Evolutionary conservation across 805 yeast species (phyloP), one percentile per base, ranked within the genome.

Genomic region (Saccharomycopsis selenospora): DNA sequence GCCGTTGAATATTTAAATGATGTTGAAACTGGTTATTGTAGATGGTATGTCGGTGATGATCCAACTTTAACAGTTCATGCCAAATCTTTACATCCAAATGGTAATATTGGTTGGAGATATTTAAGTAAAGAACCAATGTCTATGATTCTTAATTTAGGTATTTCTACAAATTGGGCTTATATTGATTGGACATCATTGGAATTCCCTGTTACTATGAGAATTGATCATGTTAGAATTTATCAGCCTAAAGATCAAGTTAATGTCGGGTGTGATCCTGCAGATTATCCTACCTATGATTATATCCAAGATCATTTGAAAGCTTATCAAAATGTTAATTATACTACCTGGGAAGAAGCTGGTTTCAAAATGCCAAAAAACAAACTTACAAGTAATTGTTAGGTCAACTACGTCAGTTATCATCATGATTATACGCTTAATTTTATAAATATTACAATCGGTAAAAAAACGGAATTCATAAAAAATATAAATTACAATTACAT

Each of bases 61-160:
- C 89, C 95, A 30, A 83, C 95, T 0, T 75, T 79, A 57, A 84
- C 95, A 0, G 63, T 89, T 41, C 73, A 80, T 59, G 76, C 95
- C 0, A 72, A 73, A 33, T 85, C 96, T 0, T 68, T 91, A 50
- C 84, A 86, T 50, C 96, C 96, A 30, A 85, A 85, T 63, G 98
- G 99, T 56, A 91, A 91, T 64, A 68, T 91, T 55, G 93, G 79
- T 36, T 79, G 84, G 83, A 79, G 98, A 65, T 66, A 76, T 55
- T 76, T 91, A 25, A 73, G 93, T 20, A 82, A 84, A 62, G 99
- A 91, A 62, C 98, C 98, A 55, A 89, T 91, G 97, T 75, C 95
- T 2, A 75, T 91, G 52, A 67, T 91, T 55, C 60, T 91, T 72
- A 91, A 91, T 64, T 67, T 91, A 67, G 99, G 96, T 72, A 69